Base-by-base conservation (phyloP, 176 grass and related monocot species). In the Saccharum officinarum region DNA sequence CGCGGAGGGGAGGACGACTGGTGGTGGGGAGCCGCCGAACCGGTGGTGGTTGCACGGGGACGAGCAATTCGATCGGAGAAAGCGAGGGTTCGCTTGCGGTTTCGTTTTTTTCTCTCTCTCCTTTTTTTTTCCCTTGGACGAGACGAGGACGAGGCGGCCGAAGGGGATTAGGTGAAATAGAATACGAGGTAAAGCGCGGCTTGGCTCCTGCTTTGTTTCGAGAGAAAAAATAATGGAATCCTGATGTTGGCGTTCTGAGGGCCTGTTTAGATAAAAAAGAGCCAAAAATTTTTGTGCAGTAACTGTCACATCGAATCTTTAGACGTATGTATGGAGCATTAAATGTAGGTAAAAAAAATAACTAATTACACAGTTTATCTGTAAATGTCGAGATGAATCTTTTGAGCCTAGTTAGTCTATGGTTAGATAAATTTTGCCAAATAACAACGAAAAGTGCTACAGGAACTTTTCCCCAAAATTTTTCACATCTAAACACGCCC, bases 31-130 rank as follows among this genome's bases (percentile, higher is more conserved):
- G 77, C 84, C 59, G 80, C 80, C 88, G 84, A 79, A 38, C 74
- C 59, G 84, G 88, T 78, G 88, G 85, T 57, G 74, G 45, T 80
- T 71, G 69, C 80, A 11, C 80, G n/a, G 80, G 49, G 80, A 13
- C 47, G 80, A 69, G 84, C 69, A 87, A 91, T 81, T 91, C 85
- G 85, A 91, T 84, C 81, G 85, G 85, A 80, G 89, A 84, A 75
- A 91, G 85, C 81, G 81, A 91, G 89, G 89, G 76, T 75, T 87
- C 63, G 75, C 80, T 47, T 10, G 57, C 67, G 64, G 77, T 63
- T 44, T 52, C 36, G 37, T 57, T 71, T 49, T 3, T 34, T 15
- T n/a, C 0, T 12, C 0, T 1, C 0, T 36, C 18, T 23, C 15
- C 7, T 10, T 44, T 75, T 17, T 37, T 17, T 83, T 63, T 28